Conservation (phyloP, 768 basidiomycete species). For the Auricularia cornea region DNA sequence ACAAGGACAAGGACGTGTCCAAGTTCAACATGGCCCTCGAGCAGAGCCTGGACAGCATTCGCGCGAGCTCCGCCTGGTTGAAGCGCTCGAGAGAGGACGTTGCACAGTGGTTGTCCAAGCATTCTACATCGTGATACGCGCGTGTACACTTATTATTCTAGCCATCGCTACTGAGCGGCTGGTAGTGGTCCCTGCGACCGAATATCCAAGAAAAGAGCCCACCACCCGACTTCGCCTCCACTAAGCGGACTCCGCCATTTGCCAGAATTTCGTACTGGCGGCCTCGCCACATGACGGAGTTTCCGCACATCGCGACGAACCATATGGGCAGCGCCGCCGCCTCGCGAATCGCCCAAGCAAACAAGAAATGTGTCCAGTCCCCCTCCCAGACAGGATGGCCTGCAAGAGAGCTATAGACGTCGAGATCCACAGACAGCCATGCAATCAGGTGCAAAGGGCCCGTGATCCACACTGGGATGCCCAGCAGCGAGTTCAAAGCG, state of each 20-base stretch:
- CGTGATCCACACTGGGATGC: constrained; percentile 45
- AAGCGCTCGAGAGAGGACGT: constrained; percentile 57
- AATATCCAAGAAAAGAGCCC: not conserved
- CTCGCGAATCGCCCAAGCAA: constrained; percentile 21
- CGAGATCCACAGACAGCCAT: constrained; percentile 77
- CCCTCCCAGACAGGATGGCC: constrained; percentile 48
- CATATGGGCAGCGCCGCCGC: constrained; percentile 72
- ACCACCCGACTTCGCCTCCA: not conserved
- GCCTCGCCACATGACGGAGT: constrained; percentile 84
- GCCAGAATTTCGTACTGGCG: constrained; percentile 59
- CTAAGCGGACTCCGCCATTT: constrained; percentile 57
- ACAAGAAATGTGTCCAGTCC: constrained; percentile 47
- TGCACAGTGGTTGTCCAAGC: constrained; percentile 39
- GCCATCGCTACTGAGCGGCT: not conserved
- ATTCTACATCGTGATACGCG: not conserved
- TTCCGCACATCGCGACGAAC: constrained; percentile 70
- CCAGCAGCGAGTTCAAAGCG: constrained; percentile 44
- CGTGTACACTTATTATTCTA: not conserved
- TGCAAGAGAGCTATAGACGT: constrained; percentile 71
- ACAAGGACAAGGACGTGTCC: constrained; percentile 63
- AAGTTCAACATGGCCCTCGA: constrained; percentile 57
- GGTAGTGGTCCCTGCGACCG: not conserved
- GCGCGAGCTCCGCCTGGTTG: constrained; percentile 47
- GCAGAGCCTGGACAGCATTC: constrained; percentile 63
- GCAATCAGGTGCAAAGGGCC: constrained; percentile 48